Conservation (phyloP, 2,329 filamentous ascomycete species). For the Talaromyces islandicus region DNA sequence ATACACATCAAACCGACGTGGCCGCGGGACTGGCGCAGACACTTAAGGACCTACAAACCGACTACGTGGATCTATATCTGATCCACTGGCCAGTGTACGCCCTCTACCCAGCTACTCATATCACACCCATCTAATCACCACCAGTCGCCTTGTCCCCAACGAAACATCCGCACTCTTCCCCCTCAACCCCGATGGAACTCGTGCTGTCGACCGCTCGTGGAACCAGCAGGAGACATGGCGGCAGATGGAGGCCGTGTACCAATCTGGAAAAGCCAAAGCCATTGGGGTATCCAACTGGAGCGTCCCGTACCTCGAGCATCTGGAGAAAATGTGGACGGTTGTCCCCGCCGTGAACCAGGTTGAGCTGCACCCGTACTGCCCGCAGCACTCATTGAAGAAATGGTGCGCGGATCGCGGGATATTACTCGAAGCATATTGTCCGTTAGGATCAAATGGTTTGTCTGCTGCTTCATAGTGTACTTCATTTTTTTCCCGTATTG, state of each 20-base stretch:
- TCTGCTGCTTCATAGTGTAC: neutral
- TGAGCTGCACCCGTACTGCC: conserved; percentile 34
- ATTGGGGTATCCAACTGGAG: conserved; percentile 69
- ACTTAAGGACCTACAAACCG: conserved; percentile 44
- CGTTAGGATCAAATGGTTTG: conserved; percentile 15
- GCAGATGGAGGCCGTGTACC: conserved; percentile 52
- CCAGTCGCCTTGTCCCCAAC: conserved; percentile 14
- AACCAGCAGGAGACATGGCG: conserved; percentile 49
- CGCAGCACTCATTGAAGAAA: conserved; percentile 29
- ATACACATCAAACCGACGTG: conserved; percentile 49
- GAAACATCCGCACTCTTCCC: conserved; percentile 15
- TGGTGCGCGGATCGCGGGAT: conserved; percentile 30
- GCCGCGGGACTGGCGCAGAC: conserved; percentile 45
- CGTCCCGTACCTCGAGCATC: conserved; percentile 34
- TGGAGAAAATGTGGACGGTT: conserved; percentile 29
- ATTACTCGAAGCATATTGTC: conserved; percentile 32
- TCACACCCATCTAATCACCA: neutral
- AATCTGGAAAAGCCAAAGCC: conserved; percentile 54
- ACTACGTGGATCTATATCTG: conserved; percentile 49
- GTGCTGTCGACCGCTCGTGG: conserved; percentile 25
- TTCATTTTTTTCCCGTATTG: neutral
- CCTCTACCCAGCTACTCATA: conserved; percentile 18
- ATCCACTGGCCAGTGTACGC: neutral
- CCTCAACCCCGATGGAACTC: conserved; percentile 17
- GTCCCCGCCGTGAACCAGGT: conserved; percentile 23